Evolutionary conservation across 177 flowering plant genomes (phyloP).

Genomic region (Telopea speciosissima): DNA sequence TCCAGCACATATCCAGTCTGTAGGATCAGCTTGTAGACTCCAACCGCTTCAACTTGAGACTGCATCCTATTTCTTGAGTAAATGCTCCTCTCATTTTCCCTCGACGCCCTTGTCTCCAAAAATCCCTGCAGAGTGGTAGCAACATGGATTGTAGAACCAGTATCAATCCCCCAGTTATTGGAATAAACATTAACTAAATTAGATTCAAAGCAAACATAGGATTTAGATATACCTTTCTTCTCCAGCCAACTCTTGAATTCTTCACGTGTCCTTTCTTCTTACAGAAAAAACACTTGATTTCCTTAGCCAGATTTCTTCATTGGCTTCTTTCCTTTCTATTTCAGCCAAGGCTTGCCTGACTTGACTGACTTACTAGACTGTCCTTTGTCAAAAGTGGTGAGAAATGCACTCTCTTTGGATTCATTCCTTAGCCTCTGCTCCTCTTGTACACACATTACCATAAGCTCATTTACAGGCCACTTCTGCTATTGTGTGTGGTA

Average conservation of each 20-base stretch:
- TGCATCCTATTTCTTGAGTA: neutral
- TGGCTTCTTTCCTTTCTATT: neutral
- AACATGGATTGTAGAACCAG: conserved; percentile 16
- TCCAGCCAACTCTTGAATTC: neutral
- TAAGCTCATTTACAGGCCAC: no score
- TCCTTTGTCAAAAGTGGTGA: no score
- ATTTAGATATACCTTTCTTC: conserved; percentile 9
- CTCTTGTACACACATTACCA: no score
- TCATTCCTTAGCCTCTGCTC: no score
- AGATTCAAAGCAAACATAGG: conserved; percentile 13
- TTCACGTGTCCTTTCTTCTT: neutral
- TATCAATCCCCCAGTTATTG: conserved; percentile 18
- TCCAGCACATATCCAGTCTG: neutral
- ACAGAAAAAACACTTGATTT: neutral
- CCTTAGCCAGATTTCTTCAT: neutral
- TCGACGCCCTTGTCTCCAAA: neutral
- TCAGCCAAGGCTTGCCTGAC: no score
- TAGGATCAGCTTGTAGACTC: neutral
- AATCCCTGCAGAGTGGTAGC: conserved; percentile 2
- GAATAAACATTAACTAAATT: neutral
- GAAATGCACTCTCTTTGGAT: no score
- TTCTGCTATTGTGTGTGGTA: no score
- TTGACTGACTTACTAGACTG: no score
- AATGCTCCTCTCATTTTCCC: conserved; percentile 2
- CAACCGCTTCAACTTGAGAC: conserved; percentile 4